These are phyloP conservation scores for Boletus smithii DNA, from an alignment of 1,284 basidiomycete species.

Conservation along the genomic window DNA sequence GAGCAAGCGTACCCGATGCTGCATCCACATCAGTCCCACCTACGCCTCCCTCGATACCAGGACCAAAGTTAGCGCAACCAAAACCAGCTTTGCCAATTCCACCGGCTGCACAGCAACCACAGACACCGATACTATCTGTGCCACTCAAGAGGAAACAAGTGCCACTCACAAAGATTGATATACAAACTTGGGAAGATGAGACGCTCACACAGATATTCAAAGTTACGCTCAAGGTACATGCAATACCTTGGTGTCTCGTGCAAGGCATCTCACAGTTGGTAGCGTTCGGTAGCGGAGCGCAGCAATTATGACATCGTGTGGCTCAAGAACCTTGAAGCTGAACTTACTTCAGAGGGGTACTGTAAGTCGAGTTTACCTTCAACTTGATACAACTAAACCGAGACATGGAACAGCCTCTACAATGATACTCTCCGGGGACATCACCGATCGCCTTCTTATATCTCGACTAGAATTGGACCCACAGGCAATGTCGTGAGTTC, in stretches of 20 bases:
- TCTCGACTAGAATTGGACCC: conserved; percentile 84
- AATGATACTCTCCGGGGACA: conserved; percentile 49
- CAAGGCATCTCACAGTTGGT: conserved; percentile 6
- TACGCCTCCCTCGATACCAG: conserved; percentile 20
- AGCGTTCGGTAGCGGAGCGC: conserved; percentile 71
- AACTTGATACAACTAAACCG: conserved; percentile 2
- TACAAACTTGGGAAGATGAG: conserved; percentile 69
- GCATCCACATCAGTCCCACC: conserved; percentile 18
- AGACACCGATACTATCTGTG: conserved; percentile 27
- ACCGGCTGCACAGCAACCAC: conserved; percentile 20
- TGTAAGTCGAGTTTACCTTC: conserved; percentile 39
- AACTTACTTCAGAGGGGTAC: conserved; percentile 66
- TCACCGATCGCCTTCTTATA: conserved; percentile 82
- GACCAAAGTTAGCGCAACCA: conserved; percentile 31
- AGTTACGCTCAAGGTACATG: conserved; percentile 74
- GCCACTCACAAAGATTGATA: conserved; percentile 48
- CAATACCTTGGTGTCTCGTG: not conserved
- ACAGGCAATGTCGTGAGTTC: conserved; percentile 63
- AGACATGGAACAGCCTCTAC: conserved; percentile 22
- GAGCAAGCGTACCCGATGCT: conserved; percentile 27
- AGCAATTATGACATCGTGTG: conserved; percentile 75
- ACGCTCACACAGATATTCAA: conserved; percentile 68
- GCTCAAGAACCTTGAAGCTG: conserved; percentile 75
- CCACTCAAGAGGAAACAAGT: conserved; percentile 46
- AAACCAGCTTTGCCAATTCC: conserved; percentile 33